Evolutionary conservation across 805 yeast species (phyloP), one percentile per base, ranked within the genome.

Genomic region (Saccharomycopsis javanensis): DNA sequence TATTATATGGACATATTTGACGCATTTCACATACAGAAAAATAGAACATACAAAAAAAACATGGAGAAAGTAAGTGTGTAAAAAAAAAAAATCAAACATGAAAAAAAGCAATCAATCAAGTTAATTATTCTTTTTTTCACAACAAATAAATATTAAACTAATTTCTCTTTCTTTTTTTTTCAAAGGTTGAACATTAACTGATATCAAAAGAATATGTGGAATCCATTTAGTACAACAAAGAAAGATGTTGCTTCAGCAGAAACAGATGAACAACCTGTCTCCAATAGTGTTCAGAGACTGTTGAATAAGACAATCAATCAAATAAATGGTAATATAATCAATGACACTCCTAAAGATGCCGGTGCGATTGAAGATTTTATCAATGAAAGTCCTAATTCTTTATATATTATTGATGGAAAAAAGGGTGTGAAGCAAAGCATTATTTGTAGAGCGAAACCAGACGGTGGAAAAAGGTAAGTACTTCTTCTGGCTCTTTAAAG

Each of bases 401-500:
- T 57, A 5, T 60, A 60, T 30, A 60, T 60, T 18, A 57, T 60
- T 51, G 62, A 60, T 53, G 62, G 62, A 4, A 27, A 55, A 50
- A 60, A 60, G 23, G 62, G 62, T 6, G 55, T 48, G 4, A 23
- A 23, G 3, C 34, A 50, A 23, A 60, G 62, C 23, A 57, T 60
- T 38, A 57, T 60, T 15, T 60, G 62, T 54, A 28, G 62, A 20
- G 52, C 37, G 16, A 55, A 52, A 27, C 50, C 16, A 34, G 48
- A 25, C 8, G 57, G 60, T 2, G 60, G 57, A 2, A 52, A 53
- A 37, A 58, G 59, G 59, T 56, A 33, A 51, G 58, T 56, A 30
- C 18, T 20, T 31, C 11, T 8, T 31, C 5, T 3, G 35, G 35
- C n/a, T n/a, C n/a, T n/a, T n/a, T n/a, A n/a, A n/a, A n/a, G n/a